Evolutionary conservation across 1,284 basidiomycete genomes (phyloP).

Genomic region (Paramarasmius palmivorus): DNA sequence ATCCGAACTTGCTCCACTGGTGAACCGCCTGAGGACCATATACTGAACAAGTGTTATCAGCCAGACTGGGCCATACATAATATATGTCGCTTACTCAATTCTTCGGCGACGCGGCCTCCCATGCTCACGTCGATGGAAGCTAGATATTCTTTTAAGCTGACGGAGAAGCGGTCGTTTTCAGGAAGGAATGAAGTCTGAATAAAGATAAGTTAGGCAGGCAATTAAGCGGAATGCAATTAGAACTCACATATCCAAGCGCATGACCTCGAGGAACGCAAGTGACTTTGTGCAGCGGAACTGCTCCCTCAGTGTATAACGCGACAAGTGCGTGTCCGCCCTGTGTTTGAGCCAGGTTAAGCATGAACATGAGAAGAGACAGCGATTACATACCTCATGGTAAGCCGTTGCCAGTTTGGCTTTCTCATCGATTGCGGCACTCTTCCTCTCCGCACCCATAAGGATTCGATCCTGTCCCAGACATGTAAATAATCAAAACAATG

Average conservation of each 20-base stretch:
- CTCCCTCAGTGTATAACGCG: conserved; percentile 88
- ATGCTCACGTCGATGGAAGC: conserved; percentile 88
- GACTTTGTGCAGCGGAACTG: conserved; percentile 94
- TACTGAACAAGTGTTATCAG: conserved; percentile 44
- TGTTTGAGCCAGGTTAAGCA: conserved; percentile 19
- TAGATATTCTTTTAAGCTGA: conserved; percentile 71
- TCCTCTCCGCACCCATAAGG: conserved; percentile 92
- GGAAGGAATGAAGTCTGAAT: conserved; percentile 83
- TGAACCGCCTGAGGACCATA: conserved; percentile 87
- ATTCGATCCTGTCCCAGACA: conserved; percentile 73
- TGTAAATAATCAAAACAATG: conserved; percentile 7
- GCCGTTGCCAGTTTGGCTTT: conserved; percentile 87
- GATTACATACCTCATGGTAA: conserved; percentile 78
- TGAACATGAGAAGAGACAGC: conserved; percentile 5
- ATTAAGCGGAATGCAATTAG: conserved; percentile 10
- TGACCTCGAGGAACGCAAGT: conserved; percentile 94
- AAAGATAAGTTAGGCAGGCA: conserved; percentile 15
- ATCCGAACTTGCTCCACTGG: conserved; percentile 90
- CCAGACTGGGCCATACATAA: not conserved
- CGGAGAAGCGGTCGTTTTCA: conserved; percentile 77
- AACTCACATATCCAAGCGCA: conserved; percentile 81
- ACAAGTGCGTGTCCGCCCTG: conserved; percentile 91
- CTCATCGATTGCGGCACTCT: conserved; percentile 83
- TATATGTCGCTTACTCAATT: conserved; percentile 59
- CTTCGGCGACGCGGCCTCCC: conserved; percentile 93